phyloP scores from a whole-genome alignment of 352 stramenopile species.

The Phytophthora cactorum region DNA sequence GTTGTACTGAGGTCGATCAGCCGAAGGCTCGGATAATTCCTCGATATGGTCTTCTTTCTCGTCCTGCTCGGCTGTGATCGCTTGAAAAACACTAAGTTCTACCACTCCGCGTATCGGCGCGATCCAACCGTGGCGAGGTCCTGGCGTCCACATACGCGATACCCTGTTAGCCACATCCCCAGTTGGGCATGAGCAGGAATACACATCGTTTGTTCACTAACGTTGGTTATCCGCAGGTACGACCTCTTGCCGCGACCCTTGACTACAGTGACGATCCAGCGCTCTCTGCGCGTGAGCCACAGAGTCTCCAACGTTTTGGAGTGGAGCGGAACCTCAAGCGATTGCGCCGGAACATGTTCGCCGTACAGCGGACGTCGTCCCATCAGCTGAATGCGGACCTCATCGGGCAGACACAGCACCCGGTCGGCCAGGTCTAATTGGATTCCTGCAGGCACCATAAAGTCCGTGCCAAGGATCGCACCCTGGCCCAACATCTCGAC shows the following conservation, averaged over 20 bases:
- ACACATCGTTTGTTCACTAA: background rate
- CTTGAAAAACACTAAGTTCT: too few relatives aligned
- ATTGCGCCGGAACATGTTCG: background rate
- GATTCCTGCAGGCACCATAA: background rate
- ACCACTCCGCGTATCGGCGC: too few relatives aligned
- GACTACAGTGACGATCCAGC: background rate
- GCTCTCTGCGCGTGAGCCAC: background rate
- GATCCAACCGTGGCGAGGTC: too few relatives aligned
- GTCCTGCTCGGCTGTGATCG: too few relatives aligned
- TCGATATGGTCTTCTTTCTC: too few relatives aligned
- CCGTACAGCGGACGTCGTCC: background rate
- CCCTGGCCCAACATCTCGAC: background rate
- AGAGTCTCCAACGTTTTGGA: background rate
- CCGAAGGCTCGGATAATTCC: too few relatives aligned
- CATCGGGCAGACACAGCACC: background rate
- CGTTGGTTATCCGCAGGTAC: background rate
- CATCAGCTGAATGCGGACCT: conserved; percentile 5
- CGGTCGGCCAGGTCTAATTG: background rate
- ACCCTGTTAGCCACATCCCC: background rate
- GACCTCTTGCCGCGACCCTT: too few relatives aligned
- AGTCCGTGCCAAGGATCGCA: background rate
- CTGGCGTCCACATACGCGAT: too few relatives aligned
- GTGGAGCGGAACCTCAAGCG: background rate
- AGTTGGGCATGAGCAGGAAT: background rate
- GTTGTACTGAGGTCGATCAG: too few relatives aligned